phyloP scores from a whole-genome alignment of 345 rosid species.

The Limnanthes douglasii region DNA sequence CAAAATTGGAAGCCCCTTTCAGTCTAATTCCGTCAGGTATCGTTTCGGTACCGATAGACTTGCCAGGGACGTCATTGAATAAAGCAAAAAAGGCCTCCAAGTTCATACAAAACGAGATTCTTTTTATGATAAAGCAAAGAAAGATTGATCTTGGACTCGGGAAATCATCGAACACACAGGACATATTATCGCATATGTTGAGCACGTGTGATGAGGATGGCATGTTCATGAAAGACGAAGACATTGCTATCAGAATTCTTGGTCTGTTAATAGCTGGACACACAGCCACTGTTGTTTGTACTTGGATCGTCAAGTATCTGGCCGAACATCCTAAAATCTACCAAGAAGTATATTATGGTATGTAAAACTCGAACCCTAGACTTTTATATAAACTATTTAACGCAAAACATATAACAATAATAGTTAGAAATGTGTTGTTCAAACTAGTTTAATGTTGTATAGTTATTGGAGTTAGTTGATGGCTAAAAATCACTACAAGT shows the following conservation, averaged over 20 bases:
- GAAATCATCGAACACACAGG: constrained; percentile 6
- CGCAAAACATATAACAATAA: too few species aligned
- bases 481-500: too few species aligned
- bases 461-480: too few species aligned
- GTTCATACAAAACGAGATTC: constrained; percentile 9
- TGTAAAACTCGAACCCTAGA: too few species aligned
- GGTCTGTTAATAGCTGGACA: constrained; percentile 19
- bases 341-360: constrained; percentile 17
- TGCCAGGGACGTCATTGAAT: constrained; percentile 16
- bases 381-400: too few species aligned
- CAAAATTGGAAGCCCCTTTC: constrained; percentile 8
- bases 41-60: constrained; percentile 12
- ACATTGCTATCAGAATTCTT: constrained; percentile 16
- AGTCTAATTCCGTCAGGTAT: constrained; percentile 6
- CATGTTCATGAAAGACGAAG: constrained; percentile 11
- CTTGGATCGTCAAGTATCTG: constrained; percentile 16
- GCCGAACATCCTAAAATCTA: constrained; percentile 19
- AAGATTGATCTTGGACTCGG: constrained; percentile 7
- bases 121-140: constrained; percentile 8
- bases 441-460: too few species aligned
- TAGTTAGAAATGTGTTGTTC: too few species aligned
- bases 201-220: constrained; percentile 5
- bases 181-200: constrained; percentile 16
- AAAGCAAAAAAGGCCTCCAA: constrained; percentile 12
- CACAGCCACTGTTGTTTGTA: constrained; percentile 15